Conservation (phyloP, 2,329 filamentous ascomycete genomes). For the Aspergillus uvarum region DNA sequence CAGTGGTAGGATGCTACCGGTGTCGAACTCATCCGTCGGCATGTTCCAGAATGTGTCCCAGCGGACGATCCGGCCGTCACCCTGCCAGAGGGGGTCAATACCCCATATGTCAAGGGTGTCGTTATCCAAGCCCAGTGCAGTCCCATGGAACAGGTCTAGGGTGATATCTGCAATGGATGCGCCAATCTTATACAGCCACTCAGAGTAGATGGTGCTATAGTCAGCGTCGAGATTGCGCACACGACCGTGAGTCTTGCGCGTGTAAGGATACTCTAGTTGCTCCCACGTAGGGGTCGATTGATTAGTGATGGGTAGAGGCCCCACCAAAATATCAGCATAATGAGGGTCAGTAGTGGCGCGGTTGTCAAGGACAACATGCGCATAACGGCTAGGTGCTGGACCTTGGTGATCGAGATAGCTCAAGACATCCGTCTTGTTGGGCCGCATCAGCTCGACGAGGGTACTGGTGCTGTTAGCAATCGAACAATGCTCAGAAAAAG, state of each 20-base stretch:
- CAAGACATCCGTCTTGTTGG: slow-evolving; percentile 14
- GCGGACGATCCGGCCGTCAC: slow-evolving; percentile 13
- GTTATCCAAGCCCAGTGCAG: slow-evolving; percentile 15
- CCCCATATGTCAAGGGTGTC: slow-evolving; percentile 16
- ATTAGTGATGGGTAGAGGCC: slow-evolving; percentile 11
- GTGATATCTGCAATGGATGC: slow-evolving; percentile 16
- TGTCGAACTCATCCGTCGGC: slow-evolving; percentile 10
- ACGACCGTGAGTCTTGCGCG: slow-evolving; percentile 12
- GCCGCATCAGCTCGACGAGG: slow-evolving; percentile 12
- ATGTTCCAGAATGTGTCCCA: slow-evolving; percentile 18
- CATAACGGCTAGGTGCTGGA: slow-evolving; percentile 6
- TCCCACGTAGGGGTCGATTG: slow-evolving; percentile 6
- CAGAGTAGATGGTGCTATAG: slow-evolving; percentile 7
- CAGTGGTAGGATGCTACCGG: slow-evolving; percentile 8
- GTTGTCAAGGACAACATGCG: slow-evolving; percentile 13
- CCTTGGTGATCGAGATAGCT: slow-evolving; percentile 8
- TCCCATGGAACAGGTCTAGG: slow-evolving; percentile 14
- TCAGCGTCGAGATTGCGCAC: slow-evolving; percentile 17
- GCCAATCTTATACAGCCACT: slow-evolving; percentile 15
- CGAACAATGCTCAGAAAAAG: background rate
- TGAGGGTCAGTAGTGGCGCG: slow-evolving; percentile 12
- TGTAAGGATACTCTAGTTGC: slow-evolving; percentile 12
- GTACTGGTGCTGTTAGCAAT: slow-evolving; percentile 2
- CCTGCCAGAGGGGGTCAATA: slow-evolving; percentile 17
- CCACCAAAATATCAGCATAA: slow-evolving; percentile 14